These are phyloP conservation scores for Trichosporon faecale DNA, from an alignment of 1,284 basidiomycete species.

Conservation along the genomic window DNA sequence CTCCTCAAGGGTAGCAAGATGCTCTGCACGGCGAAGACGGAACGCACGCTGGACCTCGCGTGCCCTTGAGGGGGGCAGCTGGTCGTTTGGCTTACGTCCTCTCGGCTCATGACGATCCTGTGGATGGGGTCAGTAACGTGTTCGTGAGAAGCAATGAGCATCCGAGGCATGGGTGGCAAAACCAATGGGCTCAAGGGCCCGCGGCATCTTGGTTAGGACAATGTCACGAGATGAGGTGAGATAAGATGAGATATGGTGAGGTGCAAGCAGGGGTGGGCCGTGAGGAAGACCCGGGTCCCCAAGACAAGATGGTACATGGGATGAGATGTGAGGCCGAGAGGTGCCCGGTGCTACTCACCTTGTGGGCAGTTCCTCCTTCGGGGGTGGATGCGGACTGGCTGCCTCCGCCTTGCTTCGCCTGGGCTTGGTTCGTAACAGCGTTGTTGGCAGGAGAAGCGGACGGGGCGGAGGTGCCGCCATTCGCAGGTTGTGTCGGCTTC, in stretches of 20 bases:
- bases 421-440: background rate
- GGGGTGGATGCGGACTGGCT: slow-evolving; percentile 5
- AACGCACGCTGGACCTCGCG: slow-evolving; percentile 90
- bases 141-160: background rate
- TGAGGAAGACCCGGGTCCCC: background rate
- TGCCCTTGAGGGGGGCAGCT: slow-evolving; percentile 84
- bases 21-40: slow-evolving; percentile 80
- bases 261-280: background rate
- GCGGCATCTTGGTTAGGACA: background rate
- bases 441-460: slow-evolving; percentile 1
- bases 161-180: background rate
- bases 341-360: slow-evolving; percentile 2
- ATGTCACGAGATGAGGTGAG: background rate
- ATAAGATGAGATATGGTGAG: background rate
- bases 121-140: background rate
- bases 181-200: background rate
- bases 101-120: slow-evolving; percentile 56
- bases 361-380: background rate
- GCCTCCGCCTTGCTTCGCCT: background rate
- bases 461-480: slow-evolving; percentile 1
- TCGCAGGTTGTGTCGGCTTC: background rate
- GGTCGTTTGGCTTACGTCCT: slow-evolving; percentile 86
- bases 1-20: slow-evolving; percentile 77
- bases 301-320: background rate
- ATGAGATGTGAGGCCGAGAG: background rate